These are phyloP conservation scores for Ricinus communis DNA, from an alignment of 345 rosid genomes.

Conservation along the genomic window DNA sequence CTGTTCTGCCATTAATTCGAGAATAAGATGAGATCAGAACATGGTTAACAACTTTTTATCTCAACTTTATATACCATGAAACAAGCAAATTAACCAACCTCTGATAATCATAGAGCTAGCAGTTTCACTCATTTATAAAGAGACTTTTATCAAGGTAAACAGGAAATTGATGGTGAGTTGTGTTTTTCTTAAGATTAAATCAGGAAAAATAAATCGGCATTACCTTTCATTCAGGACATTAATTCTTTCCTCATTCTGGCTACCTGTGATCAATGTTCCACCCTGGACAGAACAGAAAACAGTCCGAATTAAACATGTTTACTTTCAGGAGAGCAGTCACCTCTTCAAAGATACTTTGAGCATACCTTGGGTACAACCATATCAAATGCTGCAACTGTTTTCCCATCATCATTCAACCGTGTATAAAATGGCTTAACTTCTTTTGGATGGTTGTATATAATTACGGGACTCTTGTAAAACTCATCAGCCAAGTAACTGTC, in stretches of 20 bases:
- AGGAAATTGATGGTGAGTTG: too few species aligned
- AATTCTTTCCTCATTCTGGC: slow-evolving; percentile 84
- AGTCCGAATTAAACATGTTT: too few species aligned
- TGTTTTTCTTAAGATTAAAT: too few species aligned
- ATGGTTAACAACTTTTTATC: too few species aligned
- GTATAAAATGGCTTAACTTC: slow-evolving; percentile 60
- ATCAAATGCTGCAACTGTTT: slow-evolving; percentile 90
- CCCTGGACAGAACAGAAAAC: slow-evolving; percentile 39
- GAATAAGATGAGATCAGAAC: too few species aligned
- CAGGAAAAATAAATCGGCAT: not conserved
- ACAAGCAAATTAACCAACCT: too few species aligned
- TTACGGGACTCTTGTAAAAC: slow-evolving; percentile 55
- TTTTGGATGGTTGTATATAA: slow-evolving; percentile 65
- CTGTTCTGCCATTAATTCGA: too few species aligned
- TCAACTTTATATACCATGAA: too few species aligned
- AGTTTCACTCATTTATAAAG: too few species aligned
- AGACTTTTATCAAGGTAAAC: too few species aligned
- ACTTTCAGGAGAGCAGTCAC: too few species aligned
- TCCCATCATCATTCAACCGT: slow-evolving; percentile 65
- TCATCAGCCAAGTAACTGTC: slow-evolving; percentile 75
- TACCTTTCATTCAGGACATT: slow-evolving; percentile 51
- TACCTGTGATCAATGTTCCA: slow-evolving; percentile 65
- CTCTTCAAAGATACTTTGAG: not conserved
- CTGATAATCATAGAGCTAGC: too few species aligned
- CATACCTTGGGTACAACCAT: slow-evolving; percentile 79